Evolutionary conservation across 2,329 filamentous ascomycete genomes (phyloP), one percentile per base, ranked within the genome.

Genomic region (Daldinia sp.): DNA sequence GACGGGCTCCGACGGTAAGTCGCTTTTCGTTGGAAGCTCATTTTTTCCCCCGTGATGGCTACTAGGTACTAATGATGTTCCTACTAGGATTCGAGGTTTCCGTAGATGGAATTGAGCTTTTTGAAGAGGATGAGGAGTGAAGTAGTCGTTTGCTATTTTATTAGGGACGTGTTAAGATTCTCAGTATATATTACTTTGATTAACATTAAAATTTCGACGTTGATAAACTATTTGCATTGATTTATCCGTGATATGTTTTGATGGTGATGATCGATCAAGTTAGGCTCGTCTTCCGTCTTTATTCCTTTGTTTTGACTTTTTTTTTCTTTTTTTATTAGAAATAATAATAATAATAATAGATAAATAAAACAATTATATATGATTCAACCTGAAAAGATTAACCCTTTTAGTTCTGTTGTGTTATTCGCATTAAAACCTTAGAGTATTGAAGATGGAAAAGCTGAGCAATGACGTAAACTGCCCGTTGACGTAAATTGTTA

Each of bases 1-100:
- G 6, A 69, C 67, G n/a, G 79, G 79, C 3, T 60, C 68, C 9
- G 63, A 72, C 55, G 74, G 76, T 78, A 74, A 42, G 74, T 62
- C 12, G 26, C 28, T n/a, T 30, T 7, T 50, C 10, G 39, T 7
- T 26, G 33, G 46, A 1, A 26, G 2, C n/a, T n/a, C 35, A 10
- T 37, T 33, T 33, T 33, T 33, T 33, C 6, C 6, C 1, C 41
- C 20, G 23, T 54, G 48, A 48, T 35, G 13, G 33, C 5, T 66
- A 23, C 20, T 6, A 9, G 33, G 6, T 35, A 37, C 68, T 71
- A 61, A 70, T 42, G 2, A n/a, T 54, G 6, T n/a, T n/a, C 15
- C 35, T 41, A 6, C 15, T 41, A 74, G 73, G 59, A 20, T 75
- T 75, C 44, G 72, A 74, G 30, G 63, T 72, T 37, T 56, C 58